phyloP scores from a whole-genome alignment of 768 basidiomycete genomes.

The Lactifluus rugatus region DNA sequence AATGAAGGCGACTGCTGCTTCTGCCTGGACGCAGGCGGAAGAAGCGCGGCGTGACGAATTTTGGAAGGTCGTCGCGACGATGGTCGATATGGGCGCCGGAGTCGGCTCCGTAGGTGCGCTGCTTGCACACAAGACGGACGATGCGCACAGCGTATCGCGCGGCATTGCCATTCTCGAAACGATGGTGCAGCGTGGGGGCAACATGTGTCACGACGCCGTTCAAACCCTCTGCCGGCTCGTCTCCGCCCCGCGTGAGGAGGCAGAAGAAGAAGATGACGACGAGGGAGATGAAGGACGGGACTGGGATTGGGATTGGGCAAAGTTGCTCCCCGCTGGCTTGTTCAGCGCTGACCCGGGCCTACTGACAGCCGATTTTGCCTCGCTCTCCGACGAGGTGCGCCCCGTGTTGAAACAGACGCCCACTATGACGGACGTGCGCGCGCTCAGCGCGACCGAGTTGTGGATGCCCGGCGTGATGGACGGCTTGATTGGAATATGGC shows the following conservation, averaged over 20 bases:
- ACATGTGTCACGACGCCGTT: constrained; percentile 45
- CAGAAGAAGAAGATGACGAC: background rate
- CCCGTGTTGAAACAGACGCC: constrained; percentile 47
- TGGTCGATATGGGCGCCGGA: constrained; percentile 52
- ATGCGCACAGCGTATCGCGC: constrained; percentile 35
- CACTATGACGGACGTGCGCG: constrained; percentile 42
- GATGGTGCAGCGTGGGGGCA: constrained; percentile 49
- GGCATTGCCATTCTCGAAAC: constrained; percentile 40
- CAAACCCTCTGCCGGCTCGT: constrained; percentile 38
- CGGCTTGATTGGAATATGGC: constrained; percentile 47
- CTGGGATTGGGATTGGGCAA: constrained; percentile 38
- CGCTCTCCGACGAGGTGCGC: constrained; percentile 38
- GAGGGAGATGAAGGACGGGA: constrained; percentile 18
- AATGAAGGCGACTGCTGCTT: background rate
- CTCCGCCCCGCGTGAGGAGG: constrained; percentile 16
- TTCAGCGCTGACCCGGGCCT: constrained; percentile 51
- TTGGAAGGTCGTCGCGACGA: constrained; percentile 42
- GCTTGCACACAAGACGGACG: constrained; percentile 28
- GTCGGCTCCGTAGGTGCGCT: constrained; percentile 46
- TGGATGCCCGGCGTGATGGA: constrained; percentile 42
- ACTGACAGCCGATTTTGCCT: constrained; percentile 42
- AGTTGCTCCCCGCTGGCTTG: constrained; percentile 41
- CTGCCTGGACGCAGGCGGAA: constrained; percentile 21
- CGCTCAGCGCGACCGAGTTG: constrained; percentile 51
- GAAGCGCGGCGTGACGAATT: constrained; percentile 25